A percentile compares a stretch with the other conserved stretches of the same genome.
These are phyloP conservation scores for Xylogone sp. DNA, from an alignment of 2,329 filamentous ascomycete species.

Conservation along the genomic window DNA sequence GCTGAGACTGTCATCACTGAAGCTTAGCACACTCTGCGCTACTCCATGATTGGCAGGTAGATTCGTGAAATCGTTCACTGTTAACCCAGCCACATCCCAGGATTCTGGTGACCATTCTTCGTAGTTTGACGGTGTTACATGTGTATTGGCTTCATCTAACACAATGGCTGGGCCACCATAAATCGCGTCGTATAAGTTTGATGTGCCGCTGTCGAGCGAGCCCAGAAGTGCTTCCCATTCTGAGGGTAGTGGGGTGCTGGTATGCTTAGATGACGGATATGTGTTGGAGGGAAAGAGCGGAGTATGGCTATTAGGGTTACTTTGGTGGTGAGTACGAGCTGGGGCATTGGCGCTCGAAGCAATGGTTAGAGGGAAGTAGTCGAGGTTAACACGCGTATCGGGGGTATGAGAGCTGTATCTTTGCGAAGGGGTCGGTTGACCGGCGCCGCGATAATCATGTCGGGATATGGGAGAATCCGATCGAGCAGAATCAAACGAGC, in stretches of 20 bases:
- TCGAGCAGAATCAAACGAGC: slow-evolving; percentile 16
- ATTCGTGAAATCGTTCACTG: slow-evolving; percentile 31
- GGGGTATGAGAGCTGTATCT: slow-evolving; percentile 1
- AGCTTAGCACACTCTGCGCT: slow-evolving; percentile 53
- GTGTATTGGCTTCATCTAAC: slow-evolving; percentile 3
- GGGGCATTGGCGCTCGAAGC: slow-evolving; percentile 25
- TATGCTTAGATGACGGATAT: slow-evolving; percentile 33
- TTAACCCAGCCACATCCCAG: slow-evolving; percentile 40
- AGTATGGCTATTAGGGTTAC: slow-evolving; percentile 21
- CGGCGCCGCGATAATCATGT: slow-evolving; percentile 32
- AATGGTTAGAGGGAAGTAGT: slow-evolving; percentile 54
- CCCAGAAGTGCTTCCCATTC: slow-evolving; percentile 84
- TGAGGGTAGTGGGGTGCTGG: slow-evolving; percentile 50
- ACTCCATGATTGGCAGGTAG: slow-evolving; percentile 18
- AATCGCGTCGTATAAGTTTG: slow-evolving; percentile 81
- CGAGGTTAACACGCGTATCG: slow-evolving; percentile 38
- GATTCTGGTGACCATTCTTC: slow-evolving; percentile 53
- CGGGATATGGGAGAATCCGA: slow-evolving; percentile 32
- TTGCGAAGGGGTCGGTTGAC: slow-evolving; percentile 16
- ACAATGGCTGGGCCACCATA: slow-evolving; percentile 59
- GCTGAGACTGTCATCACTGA: slow-evolving; percentile 56
- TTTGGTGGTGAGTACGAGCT: neutral
- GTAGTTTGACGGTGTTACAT: slow-evolving; percentile 14
- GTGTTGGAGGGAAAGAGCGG: slow-evolving; percentile 26
- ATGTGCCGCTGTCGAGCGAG: slow-evolving; percentile 72